Base-by-base conservation (phyloP, 2,329 filamentous ascomycete species). In the Penicillium sp. region DNA sequence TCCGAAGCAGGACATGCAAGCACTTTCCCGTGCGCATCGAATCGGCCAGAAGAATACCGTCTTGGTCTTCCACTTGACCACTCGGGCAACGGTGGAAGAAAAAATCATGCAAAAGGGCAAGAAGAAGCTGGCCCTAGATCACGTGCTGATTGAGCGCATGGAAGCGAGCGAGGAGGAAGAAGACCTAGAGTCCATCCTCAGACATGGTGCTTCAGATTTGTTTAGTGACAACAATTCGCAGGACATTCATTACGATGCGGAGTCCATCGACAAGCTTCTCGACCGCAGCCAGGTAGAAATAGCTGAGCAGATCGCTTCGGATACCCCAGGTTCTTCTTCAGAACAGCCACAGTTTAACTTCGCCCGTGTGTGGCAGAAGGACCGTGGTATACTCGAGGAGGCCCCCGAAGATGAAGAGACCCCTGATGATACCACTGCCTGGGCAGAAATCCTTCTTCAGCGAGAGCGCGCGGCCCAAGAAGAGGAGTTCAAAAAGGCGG, bases 11-110 rank as follows among this genome's bases (percentile, higher is more conserved):
- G 96, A 99, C 71, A 90, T 99, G 43, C 95, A 99, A 75, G 95
- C 95, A 0, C 83, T 99, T 33, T 96, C 94, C 33, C 88, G 96
- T 66, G 95, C 94, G 19, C 95, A 99, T 76, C 89, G 95, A 28
- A 98, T 99, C 65, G 96, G 96, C 0, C 96, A 99, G 77, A 92
- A 93, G 76, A 93, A 95, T 67, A 97, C 96, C 70, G 95, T 99
- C 0, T 83, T 99, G 1, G 96, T 96, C 66, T 97, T 98, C 71
- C 94, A 98, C 74, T 80, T 99, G 0, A 92, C 97, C 82, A 98
- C 93, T 1, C 90, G 93, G 61, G 86, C 89, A 43, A 94, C 89
- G 30, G 92, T 90, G 0, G 95, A 99, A 74, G 95, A 99, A 78
- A 93, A 94, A 73, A 98, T 99, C 57, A 90, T 98, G 82, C 92